These are phyloP conservation scores for Alternaria incomplexa DNA, from an alignment of 2,329 filamentous ascomycete genomes.

Conservation along the genomic window DNA sequence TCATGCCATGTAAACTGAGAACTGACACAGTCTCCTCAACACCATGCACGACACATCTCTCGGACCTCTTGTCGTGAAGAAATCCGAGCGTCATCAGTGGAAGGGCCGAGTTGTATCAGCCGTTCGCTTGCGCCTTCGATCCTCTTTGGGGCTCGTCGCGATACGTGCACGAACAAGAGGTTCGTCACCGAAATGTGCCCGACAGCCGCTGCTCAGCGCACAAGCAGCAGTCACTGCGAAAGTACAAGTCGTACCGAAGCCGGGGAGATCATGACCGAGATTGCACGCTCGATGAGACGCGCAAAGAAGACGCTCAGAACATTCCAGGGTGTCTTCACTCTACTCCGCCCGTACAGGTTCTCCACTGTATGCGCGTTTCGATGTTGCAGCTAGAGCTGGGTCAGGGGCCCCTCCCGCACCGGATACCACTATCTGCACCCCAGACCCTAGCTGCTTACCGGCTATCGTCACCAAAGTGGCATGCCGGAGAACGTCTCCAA, in stretches of 20 bases:
- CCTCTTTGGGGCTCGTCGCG: not conserved
- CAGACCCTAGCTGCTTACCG: slow-evolving; percentile 1
- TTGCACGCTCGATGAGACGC: slow-evolving; percentile 3
- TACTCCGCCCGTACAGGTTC: not conserved
- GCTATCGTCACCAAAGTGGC: not conserved
- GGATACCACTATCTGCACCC: not conserved
- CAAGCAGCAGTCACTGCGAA: not conserved
- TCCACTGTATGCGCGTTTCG: slow-evolving; percentile 10
- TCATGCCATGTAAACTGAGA: not conserved
- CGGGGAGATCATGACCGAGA: slow-evolving; percentile 2
- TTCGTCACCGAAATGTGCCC: not conserved
- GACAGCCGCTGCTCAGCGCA: not conserved
- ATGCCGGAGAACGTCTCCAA: slow-evolving; percentile 1
- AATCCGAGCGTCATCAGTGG: not conserved
- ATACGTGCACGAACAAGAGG: not conserved
- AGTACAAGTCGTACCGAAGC: not conserved
- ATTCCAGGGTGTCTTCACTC: not conserved
- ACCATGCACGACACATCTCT: not conserved
- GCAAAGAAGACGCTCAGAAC: slow-evolving; percentile 1
- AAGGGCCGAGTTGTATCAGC: slow-evolving; percentile 7
- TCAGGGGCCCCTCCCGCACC: slow-evolving; percentile 7
- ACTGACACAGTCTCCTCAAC: not conserved
- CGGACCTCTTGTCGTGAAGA: not conserved
- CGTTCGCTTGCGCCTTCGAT: slow-evolving; percentile 1
- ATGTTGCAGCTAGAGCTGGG: slow-evolving; percentile 3